Conservation (phyloP, 345 rosid species). For the Corchorus olitorius region DNA sequence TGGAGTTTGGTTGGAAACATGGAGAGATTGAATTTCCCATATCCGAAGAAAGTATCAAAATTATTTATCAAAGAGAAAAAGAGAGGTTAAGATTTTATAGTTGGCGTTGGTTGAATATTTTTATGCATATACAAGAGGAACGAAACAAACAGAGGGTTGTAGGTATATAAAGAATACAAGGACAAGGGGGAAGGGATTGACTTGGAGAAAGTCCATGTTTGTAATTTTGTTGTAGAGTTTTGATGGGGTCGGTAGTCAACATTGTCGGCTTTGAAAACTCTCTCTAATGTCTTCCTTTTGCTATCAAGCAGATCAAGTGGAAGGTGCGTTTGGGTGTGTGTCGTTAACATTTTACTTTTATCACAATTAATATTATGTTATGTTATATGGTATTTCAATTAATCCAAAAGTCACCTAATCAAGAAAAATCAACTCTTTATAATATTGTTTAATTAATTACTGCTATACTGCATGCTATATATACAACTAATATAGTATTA, state of each 20-base stretch:
- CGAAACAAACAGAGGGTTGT: not conserved
- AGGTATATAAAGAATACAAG: not conserved
- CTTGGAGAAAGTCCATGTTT: slow-evolving; percentile 29
- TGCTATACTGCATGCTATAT: too few species aligned
- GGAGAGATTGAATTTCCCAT: slow-evolving; percentile 55
- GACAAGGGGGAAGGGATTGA: not conserved
- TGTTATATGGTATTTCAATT: not conserved
- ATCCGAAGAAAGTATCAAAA: not conserved
- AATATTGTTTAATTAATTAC: too few species aligned
- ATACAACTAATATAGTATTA: too few species aligned
- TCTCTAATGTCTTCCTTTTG: not conserved
- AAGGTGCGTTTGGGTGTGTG: not conserved
- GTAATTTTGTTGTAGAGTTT: not conserved
- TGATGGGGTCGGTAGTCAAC: slow-evolving; percentile 55
- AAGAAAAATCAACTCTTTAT: too few species aligned
- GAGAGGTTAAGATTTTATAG: not conserved
- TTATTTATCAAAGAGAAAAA: not conserved
- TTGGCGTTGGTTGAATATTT: not conserved
- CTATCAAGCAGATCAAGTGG: not conserved
- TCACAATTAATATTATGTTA: not conserved
- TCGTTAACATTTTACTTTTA: not conserved
- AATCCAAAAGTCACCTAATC: not conserved
- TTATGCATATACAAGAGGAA: not conserved
- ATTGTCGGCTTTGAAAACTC: slow-evolving; percentile 48
- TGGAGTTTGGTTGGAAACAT: slow-evolving; percentile 32